Percentiles rank a stretch among this genome's conserved stretches.
phyloP scores from a whole-genome alignment of 1,284 basidiomycete species.

The Apiotrichum montevideense region DNA sequence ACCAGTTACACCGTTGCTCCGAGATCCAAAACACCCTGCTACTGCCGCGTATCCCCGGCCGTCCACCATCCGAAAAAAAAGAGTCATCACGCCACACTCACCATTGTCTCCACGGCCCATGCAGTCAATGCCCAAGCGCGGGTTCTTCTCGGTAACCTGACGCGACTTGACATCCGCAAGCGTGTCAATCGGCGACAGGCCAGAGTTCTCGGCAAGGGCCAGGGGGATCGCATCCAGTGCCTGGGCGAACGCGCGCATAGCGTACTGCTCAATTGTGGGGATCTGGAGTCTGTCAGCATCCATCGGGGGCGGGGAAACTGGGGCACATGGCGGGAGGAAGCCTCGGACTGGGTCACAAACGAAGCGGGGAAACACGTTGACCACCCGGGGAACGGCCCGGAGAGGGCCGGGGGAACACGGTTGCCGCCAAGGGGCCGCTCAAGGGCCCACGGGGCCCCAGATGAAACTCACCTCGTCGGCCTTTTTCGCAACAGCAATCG shows the following conservation, averaged over 20 bases:
- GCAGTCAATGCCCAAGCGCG: constrained; percentile 90
- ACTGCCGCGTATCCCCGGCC: constrained; percentile 1
- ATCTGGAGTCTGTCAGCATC: constrained; percentile 51
- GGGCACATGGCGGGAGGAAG: too few relatives aligned
- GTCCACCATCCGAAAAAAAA: not conserved
- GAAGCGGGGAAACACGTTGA: not conserved
- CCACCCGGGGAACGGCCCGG: not conserved
- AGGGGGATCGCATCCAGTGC: constrained; percentile 90
- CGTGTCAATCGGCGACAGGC: constrained; percentile 91
- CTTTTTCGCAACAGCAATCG: constrained; percentile 85
- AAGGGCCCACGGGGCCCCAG: constrained; percentile 6
- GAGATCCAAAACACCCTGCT: not conserved
- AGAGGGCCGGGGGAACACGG: not conserved
- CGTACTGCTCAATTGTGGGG: constrained; percentile 96
- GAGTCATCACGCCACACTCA: constrained; percentile 42
- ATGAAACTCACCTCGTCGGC: constrained; percentile 70
- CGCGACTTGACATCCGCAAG: constrained; percentile 88
- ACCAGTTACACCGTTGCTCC: not conserved
- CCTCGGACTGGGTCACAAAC: too few relatives aligned
- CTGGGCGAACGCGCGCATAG: constrained; percentile 94
- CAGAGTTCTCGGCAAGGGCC: constrained; percentile 95
- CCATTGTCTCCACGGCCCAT: constrained; percentile 77
- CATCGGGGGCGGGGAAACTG: not conserved
- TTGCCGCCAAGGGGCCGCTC: not conserved
- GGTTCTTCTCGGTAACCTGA: constrained; percentile 81